Evolutionary conservation across 257 asterid genomes (phyloP).

Genomic region (Salvia miltiorrhiza): DNA sequence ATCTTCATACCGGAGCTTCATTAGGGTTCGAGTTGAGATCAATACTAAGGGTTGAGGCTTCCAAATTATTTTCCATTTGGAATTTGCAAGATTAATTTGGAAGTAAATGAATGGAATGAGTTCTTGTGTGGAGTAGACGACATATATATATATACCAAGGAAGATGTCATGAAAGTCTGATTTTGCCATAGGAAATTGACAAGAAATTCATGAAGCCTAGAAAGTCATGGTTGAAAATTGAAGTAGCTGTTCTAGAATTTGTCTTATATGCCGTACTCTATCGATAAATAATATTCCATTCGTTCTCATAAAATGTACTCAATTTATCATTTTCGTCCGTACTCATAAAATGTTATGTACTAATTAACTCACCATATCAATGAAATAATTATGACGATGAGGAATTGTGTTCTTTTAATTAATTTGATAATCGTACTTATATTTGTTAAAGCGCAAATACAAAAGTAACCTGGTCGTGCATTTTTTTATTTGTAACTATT

Average conservation of each 20-base stretch:
- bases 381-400: no score
- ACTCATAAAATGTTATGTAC: no score
- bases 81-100: neutral
- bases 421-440: no score
- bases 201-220: neutral
- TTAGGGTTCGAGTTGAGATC: slow-evolving; percentile 30
- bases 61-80: slow-evolving; percentile 22
- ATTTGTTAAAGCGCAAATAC: no score
- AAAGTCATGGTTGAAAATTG: neutral
- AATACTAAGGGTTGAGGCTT: slow-evolving; percentile 17
- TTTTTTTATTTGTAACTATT: no score
- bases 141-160: neutral
- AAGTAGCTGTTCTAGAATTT: neutral
- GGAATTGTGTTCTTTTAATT: no score
- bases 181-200: slow-evolving; percentile 10
- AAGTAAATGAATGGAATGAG: neutral
- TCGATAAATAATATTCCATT: neutral
- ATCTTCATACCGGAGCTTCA: slow-evolving; percentile 16
- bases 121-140: neutral
- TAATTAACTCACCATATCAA: no score
- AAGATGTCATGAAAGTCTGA: neutral
- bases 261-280: neutral
- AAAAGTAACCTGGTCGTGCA: no score
- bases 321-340: no score
- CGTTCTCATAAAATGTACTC: no score